Percentiles rank a stretch among this genome's conserved stretches.
phyloP scores from a whole-genome alignment of 345 rosid species.

The Salix dunnii region DNA sequence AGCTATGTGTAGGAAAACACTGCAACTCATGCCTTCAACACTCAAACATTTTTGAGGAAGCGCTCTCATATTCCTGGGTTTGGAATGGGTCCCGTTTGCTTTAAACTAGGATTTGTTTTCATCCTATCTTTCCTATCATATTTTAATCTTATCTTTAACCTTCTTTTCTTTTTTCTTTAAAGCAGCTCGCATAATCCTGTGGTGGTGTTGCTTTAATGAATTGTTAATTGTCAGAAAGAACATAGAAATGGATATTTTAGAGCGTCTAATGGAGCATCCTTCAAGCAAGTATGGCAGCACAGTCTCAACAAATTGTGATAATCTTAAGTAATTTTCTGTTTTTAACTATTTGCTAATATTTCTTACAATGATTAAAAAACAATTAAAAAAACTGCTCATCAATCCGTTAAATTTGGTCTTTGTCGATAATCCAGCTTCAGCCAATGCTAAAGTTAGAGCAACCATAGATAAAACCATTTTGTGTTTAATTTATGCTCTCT shows the following conservation, averaged over 20 bases:
- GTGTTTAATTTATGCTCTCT: too few relatives aligned
- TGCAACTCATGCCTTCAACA: too few relatives aligned
- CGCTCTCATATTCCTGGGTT: too few relatives aligned
- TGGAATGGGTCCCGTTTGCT: not conserved
- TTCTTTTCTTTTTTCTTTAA: not conserved
- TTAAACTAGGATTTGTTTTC: not conserved
- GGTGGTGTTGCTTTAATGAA: not conserved
- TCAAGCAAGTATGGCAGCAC: constrained; percentile 65
- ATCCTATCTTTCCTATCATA: not conserved
- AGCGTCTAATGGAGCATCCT: constrained; percentile 80
- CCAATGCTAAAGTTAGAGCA: too few relatives aligned
- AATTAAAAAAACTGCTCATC: not conserved
- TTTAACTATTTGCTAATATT: not conserved
- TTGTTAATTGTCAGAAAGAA: not conserved
- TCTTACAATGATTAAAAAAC: not conserved
- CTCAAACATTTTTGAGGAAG: too few relatives aligned
- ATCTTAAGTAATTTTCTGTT: constrained; percentile 11
- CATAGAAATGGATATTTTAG: not conserved
- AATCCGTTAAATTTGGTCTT: not conserved
- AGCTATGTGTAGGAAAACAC: too few relatives aligned
- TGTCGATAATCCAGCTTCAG: not conserved
- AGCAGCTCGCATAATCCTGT: not conserved
- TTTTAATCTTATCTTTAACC: not conserved
- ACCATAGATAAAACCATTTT: too few relatives aligned
- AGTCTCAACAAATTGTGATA: constrained; percentile 5